These are phyloP conservation scores for Fusarium sp. DNA, from an alignment of 2,329 filamentous ascomycete genomes.

Conservation along the genomic window DNA sequence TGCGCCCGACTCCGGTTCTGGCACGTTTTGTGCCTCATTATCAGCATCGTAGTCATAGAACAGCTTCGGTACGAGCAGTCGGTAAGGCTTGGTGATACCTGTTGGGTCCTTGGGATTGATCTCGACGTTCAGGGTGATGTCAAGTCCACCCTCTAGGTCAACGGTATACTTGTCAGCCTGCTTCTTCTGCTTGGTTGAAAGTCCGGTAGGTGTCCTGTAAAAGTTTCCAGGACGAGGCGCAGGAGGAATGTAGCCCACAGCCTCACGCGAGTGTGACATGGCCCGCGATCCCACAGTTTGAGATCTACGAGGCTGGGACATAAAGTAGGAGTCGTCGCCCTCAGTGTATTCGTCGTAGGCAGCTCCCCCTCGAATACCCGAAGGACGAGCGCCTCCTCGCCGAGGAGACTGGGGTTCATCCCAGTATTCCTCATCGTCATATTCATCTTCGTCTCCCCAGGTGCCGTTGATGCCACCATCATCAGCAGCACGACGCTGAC, in stretches of 20 bases:
- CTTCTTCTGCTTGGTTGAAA: slow-evolving; percentile 69
- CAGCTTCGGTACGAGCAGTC: slow-evolving; percentile 83
- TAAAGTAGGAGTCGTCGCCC: slow-evolving; percentile 68
- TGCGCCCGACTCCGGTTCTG: slow-evolving; percentile 28
- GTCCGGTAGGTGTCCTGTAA: slow-evolving; percentile 74
- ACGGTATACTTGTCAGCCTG: slow-evolving; percentile 66
- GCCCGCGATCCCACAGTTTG: slow-evolving; percentile 45
- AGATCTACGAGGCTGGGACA: slow-evolving; percentile 48
- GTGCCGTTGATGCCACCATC: slow-evolving; percentile 66
- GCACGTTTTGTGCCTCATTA: slow-evolving; percentile 53
- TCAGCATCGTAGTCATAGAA: slow-evolving; percentile 63
- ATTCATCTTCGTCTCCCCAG: slow-evolving; percentile 56
- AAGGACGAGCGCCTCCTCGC: slow-evolving; percentile 37
- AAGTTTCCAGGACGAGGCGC: slow-evolving; percentile 55
- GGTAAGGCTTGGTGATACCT: slow-evolving; percentile 88
- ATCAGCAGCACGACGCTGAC: slow-evolving; percentile 51
- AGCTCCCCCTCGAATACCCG: slow-evolving; percentile 53
- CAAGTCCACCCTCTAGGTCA: slow-evolving; percentile 83
- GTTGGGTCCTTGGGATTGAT: slow-evolving; percentile 85
- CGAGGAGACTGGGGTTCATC: slow-evolving; percentile 29
- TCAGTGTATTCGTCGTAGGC: slow-evolving; percentile 60
- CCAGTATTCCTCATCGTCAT: slow-evolving; percentile 44
- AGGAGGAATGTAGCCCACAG: slow-evolving; percentile 36
- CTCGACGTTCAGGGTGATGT: slow-evolving; percentile 90
- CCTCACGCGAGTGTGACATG: slow-evolving; percentile 39